phyloP scores from a whole-genome alignment of 1,284 basidiomycete genomes.

The Rhodotorula sp. region DNA sequence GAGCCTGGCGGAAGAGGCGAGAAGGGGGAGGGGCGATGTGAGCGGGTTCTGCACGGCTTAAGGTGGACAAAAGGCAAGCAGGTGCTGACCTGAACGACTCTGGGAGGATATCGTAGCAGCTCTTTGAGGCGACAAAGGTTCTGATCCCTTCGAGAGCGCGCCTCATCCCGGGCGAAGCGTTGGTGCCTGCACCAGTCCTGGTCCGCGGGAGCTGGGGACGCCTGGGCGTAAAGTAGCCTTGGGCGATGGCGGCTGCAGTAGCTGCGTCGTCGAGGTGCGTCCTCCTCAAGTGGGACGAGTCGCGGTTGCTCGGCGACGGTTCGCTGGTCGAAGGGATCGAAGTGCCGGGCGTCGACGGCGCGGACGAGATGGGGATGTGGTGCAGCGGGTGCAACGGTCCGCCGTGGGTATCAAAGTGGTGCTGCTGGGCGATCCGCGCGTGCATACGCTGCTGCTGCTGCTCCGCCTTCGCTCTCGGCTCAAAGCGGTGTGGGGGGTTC shows the following conservation, averaged over 20 bases:
- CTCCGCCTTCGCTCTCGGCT: background rate
- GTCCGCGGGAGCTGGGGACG: background rate
- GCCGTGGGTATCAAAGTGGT: background rate
- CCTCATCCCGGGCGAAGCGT: slow-evolving; percentile 10
- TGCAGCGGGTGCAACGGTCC: background rate
- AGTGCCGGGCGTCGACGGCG: background rate
- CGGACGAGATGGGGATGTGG: background rate
- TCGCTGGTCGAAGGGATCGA: slow-evolving; percentile 8
- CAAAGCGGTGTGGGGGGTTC: too few relatives aligned
- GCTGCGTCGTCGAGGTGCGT: background rate
- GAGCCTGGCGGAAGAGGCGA: slow-evolving; percentile 55
- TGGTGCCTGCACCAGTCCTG: slow-evolving; percentile 14
- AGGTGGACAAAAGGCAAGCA: background rate
- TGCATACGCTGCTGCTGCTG: background rate
- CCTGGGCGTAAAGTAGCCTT: background rate
- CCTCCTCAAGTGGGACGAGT: background rate
- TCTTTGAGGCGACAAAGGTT: slow-evolving; percentile 40
- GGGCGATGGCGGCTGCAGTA: background rate
- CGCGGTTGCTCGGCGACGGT: slow-evolving; percentile 14
- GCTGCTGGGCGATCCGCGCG: background rate
- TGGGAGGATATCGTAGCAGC: slow-evolving; percentile 45
- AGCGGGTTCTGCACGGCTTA: background rate
- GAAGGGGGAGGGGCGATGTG: background rate
- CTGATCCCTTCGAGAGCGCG: slow-evolving; percentile 40
- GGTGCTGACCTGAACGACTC: slow-evolving; percentile 34